Percentiles rank a stretch among this genome's conserved stretches.
phyloP scores from a whole-genome alignment of 1,284 basidiomycete species.

The Sanghuangporus weigelae region DNA sequence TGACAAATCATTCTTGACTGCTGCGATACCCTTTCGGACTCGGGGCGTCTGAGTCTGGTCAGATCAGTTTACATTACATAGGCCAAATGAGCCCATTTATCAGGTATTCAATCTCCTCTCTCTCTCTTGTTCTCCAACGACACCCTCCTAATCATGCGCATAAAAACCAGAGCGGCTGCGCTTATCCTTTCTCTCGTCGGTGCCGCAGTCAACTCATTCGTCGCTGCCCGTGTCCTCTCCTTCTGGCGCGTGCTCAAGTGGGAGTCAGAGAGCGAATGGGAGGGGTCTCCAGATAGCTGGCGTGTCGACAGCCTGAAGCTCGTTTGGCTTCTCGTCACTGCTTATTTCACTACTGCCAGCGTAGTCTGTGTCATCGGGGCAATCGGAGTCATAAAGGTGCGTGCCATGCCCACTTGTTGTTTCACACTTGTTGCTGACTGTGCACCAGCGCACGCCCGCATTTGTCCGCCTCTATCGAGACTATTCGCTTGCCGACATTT shows the following conservation, averaged over 20 bases:
- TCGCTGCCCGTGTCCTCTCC: conserved; percentile 51
- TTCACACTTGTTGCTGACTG: conserved; percentile 5
- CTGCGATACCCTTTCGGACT: not conserved
- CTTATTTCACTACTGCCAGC: conserved; percentile 61
- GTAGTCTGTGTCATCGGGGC: conserved; percentile 58
- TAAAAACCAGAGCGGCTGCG: conserved; percentile 42
- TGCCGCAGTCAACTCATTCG: conserved; percentile 45
- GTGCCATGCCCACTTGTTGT: conserved; percentile 17
- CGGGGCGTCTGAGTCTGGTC: not conserved
- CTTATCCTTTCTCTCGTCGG: conserved; percentile 52
- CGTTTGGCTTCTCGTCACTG: conserved; percentile 57
- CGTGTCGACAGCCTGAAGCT: conserved; percentile 55
- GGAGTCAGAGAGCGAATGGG: conserved; percentile 71
- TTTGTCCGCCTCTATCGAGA: conserved; percentile 63
- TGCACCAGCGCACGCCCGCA: conserved; percentile 42
- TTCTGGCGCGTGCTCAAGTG: conserved; percentile 58
- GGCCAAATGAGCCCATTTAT: not conserved
- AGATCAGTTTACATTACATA: not conserved
- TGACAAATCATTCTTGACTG: conserved; percentile 5
- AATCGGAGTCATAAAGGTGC: conserved; percentile 61
- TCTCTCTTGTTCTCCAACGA: not conserved
- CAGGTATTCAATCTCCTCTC: conserved; percentile 6
- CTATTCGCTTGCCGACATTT: conserved; percentile 70
- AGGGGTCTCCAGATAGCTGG: conserved; percentile 53
- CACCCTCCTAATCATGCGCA: conserved; percentile 4